Conservation (phyloP, 108 stramenopile species). For the Conticribra weissflogii region DNA sequence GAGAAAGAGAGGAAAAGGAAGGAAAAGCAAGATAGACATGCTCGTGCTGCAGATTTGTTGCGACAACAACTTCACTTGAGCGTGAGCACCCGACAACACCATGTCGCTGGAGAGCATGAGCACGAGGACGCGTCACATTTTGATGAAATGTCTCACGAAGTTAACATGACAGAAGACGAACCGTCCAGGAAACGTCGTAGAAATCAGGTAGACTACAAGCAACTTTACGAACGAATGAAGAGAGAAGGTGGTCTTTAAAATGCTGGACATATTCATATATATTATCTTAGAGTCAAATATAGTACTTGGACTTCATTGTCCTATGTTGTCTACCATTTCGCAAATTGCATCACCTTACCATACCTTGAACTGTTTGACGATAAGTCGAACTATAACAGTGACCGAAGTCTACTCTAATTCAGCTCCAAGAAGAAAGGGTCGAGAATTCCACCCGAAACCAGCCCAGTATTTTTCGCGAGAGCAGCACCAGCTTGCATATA, state of each 20-base stretch:
- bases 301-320: too few relatives aligned
- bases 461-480: conserved; percentile 59
- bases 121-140: conserved; percentile 47
- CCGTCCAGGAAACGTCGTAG: conserved; percentile 73
- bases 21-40: conserved; percentile 71
- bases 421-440: conserved; percentile 37
- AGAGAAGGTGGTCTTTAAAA: conserved; percentile 55
- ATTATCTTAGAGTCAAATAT: not conserved
- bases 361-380: too few relatives aligned
- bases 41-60: conserved; percentile 25
- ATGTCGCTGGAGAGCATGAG: conserved; percentile 2
- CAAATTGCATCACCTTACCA: too few relatives aligned
- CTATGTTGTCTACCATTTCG: too few relatives aligned
- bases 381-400: too few relatives aligned
- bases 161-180: conserved; percentile 50
- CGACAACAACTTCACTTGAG: conserved; percentile 23
- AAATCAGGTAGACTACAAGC: conserved; percentile 85
- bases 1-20: conserved; percentile 85
- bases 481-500: conserved; percentile 96
- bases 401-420: conserved; percentile 7
- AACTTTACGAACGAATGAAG: conserved; percentile 85
- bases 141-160: conserved; percentile 29
- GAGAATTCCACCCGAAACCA: conserved; percentile 59
- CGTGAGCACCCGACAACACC: conserved; percentile 15
- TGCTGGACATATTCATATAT: not conserved